These are phyloP conservation scores for Tremellales sp. DNA, from an alignment of 1,284 basidiomycete genomes.

Conservation along the genomic window DNA sequence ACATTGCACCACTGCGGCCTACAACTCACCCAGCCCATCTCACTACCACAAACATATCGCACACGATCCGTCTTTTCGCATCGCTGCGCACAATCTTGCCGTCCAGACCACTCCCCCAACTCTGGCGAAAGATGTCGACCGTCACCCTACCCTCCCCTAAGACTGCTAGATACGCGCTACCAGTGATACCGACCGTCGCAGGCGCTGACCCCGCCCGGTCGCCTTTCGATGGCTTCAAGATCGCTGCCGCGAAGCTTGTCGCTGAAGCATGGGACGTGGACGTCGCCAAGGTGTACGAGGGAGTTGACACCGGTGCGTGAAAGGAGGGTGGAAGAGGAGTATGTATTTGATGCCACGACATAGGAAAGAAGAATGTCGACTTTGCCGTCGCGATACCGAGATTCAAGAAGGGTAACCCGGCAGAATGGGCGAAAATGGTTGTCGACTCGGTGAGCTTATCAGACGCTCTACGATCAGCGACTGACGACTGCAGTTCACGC, in stretches of 20 bases:
- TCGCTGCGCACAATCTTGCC: no score
- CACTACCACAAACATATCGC: no score
- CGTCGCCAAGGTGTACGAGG: slow-evolving; percentile 70
- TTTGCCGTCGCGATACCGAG: slow-evolving; percentile 88
- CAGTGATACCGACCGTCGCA: slow-evolving; percentile 55
- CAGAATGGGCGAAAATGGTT: slow-evolving; percentile 72
- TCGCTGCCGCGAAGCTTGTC: slow-evolving; percentile 74
- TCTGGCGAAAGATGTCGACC: no score
- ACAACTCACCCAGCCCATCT: no score
- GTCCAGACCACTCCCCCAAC: no score
- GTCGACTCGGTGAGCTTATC: slow-evolving; percentile 60
- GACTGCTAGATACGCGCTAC: slow-evolving; percentile 28
- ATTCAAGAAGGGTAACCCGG: slow-evolving; percentile 81
- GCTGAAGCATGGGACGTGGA: slow-evolving; percentile 66
- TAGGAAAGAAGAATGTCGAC: slow-evolving; percentile 84
- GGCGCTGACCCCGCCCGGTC: slow-evolving; percentile 68
- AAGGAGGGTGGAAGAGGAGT: neutral
- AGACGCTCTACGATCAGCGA: neutral
- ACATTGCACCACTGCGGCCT: no score
- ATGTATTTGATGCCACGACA: neutral
- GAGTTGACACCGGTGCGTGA: slow-evolving; percentile 63
- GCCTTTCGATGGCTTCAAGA: slow-evolving; percentile 78
- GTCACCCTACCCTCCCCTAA: slow-evolving; percentile 1
- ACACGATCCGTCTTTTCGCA: no score
- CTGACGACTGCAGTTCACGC: slow-evolving; percentile 59